Percentiles rank a stretch among this genome's conserved stretches.
Conservation (phyloP, 148 eudicot genomes). For the Camellia lanceoleosa region DNA sequence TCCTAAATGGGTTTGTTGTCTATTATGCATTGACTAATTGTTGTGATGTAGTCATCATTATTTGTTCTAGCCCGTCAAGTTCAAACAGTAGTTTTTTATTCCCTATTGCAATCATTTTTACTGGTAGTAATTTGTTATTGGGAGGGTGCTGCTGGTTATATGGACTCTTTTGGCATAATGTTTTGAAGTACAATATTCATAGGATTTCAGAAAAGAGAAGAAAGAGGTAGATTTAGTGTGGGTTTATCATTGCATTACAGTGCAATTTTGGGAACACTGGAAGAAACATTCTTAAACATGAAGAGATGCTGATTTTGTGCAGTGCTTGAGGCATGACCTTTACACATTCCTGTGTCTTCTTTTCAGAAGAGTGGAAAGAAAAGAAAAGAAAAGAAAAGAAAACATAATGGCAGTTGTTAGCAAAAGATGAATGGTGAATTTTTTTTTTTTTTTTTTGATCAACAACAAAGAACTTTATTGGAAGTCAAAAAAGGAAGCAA, state of each 20-base stretch:
- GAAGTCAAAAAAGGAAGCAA: too few species aligned
- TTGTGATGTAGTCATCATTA: neutral
- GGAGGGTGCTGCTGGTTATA: neutral
- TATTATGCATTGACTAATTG: neutral
- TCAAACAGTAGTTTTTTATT: neutral
- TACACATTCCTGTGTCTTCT: neutral
- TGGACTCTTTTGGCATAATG: neutral
- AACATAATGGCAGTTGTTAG: neutral
- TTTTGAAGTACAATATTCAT: neutral
- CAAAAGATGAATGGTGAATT: neutral
- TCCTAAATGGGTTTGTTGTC: neutral
- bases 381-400: neutral
- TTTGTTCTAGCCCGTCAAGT: neutral
- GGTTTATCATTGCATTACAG: neutral
- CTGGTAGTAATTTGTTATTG: neutral
- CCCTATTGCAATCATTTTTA: neutral
- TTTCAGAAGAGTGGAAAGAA: neutral
- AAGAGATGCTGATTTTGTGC: neutral
- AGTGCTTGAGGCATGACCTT: neutral
- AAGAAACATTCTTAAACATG: conserved; percentile 2
- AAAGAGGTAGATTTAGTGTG: neutral
- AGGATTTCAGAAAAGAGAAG: neutral
- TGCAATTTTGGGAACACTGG: neutral
- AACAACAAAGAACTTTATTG: too few species aligned
- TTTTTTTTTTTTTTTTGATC: too few species aligned